phyloP scores from a whole-genome alignment of 1,284 basidiomycete species.

The Prillingera fragicola region DNA sequence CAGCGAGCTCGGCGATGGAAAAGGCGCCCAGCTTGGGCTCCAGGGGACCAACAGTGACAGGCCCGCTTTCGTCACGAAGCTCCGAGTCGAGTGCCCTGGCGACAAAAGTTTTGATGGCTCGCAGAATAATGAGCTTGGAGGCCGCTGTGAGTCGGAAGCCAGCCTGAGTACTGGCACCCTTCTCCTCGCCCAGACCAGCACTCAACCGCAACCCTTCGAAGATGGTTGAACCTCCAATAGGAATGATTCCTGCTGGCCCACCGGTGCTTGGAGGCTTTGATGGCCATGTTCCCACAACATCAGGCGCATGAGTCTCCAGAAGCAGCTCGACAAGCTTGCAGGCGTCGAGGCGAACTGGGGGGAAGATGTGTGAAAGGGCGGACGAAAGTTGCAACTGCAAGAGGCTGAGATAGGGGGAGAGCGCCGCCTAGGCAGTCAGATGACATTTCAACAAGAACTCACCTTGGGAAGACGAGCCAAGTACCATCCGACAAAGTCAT shows the following conservation, averaged over 20 bases:
- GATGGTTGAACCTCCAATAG: slow-evolving; percentile 34
- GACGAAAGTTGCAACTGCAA: slow-evolving; percentile 82
- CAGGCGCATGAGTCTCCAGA: slow-evolving; percentile 64
- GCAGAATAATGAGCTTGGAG: slow-evolving; percentile 37
- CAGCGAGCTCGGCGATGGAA: slow-evolving; percentile 6
- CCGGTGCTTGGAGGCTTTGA: neutral
- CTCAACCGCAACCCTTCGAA: slow-evolving; percentile 44
- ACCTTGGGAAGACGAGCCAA: slow-evolving; percentile 62
- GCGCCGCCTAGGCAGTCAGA: slow-evolving; percentile 52
- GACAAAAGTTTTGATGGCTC: slow-evolving; percentile 39
- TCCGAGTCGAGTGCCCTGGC: slow-evolving; percentile 17
- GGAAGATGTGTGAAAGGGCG: slow-evolving; percentile 90
- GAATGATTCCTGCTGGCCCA: no score
- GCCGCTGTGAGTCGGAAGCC: slow-evolving; percentile 30
- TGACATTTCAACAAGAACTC: slow-evolving; percentile 19
- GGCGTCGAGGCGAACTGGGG: slow-evolving; percentile 86
- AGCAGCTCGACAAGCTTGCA: slow-evolving; percentile 74
- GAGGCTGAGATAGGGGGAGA: slow-evolving; percentile 64
- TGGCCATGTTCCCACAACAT: slow-evolving; percentile 66
- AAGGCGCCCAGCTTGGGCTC: slow-evolving; percentile 5
- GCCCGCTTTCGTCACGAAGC: no score
- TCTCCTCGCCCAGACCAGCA: slow-evolving; percentile 42
- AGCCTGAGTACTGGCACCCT: slow-evolving; percentile 34
- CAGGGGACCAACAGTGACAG: no score
- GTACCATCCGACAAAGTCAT: slow-evolving; percentile 59